Percentiles rank a stretch among this genome's conserved stretches.
Evolutionary conservation across 2,329 filamentous ascomycete genomes (phyloP).

Genomic region (Ophiocordyceps australis): DNA sequence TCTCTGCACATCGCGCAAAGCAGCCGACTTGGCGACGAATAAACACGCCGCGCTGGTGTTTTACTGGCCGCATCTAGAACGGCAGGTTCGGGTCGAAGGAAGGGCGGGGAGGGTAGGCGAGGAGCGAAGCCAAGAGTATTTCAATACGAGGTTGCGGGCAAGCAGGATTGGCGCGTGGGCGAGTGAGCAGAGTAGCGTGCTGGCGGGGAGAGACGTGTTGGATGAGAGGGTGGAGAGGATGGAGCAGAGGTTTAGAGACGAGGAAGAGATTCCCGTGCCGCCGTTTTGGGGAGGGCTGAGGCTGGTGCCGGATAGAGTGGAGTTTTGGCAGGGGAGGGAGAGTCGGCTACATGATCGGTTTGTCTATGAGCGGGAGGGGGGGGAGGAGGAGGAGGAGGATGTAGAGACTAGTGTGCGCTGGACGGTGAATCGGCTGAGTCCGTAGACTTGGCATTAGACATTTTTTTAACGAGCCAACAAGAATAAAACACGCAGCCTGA

Average conservation of each 20-base stretch:
- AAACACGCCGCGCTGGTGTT: constrained; percentile 71
- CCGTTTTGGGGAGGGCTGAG: constrained; percentile 89
- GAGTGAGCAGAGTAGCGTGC: constrained; percentile 66
- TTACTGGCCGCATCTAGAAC: constrained; percentile 72
- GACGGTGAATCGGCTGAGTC: constrained; percentile 58
- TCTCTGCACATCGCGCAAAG: constrained; percentile 60
- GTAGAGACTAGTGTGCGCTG: constrained; percentile 32
- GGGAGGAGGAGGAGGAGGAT: constrained; percentile 9
- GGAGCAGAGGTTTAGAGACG: constrained; percentile 55
- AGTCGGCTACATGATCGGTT: constrained; percentile 91
- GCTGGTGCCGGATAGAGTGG: constrained; percentile 67
- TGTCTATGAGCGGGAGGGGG: constrained; percentile 49
- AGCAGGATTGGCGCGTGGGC: constrained; percentile 86
- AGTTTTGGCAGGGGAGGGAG: constrained; percentile 92
- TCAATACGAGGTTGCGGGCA: constrained; percentile 53
- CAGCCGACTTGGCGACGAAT: constrained; percentile 53
- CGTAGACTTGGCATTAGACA: too few species aligned
- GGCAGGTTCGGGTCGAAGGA: constrained; percentile 85
- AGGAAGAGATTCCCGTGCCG: constrained; percentile 72
- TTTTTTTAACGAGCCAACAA: too few species aligned
- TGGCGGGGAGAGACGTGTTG: constrained; percentile 53
- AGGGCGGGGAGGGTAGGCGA: constrained; percentile 42
- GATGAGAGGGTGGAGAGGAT: constrained; percentile 62
- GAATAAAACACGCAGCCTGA: too few species aligned
- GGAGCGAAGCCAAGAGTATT: constrained; percentile 58